phyloP scores from a whole-genome alignment of 148 eudicot genomes.

The Rhododendron henanense region DNA sequence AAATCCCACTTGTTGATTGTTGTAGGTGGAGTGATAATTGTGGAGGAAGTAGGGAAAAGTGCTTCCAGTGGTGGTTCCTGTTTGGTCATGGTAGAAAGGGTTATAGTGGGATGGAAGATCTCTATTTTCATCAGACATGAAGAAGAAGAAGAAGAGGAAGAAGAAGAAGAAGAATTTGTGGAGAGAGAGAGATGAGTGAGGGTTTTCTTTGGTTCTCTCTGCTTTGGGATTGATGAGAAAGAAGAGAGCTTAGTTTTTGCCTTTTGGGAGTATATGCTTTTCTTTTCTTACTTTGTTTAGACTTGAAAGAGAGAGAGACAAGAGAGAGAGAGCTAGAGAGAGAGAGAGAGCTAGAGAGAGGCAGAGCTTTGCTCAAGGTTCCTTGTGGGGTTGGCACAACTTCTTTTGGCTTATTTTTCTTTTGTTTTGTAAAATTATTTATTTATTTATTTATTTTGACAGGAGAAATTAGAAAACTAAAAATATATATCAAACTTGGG shows the following conservation, averaged over 20 bases:
- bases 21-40: neutral
- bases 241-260: neutral
- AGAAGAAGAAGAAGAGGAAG: neutral
- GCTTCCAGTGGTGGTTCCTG: neutral
- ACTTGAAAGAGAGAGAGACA: neutral
- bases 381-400: neutral
- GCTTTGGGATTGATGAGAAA: neutral
- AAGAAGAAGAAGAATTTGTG: neutral
- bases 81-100: slow-evolving; percentile 8
- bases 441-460: neutral
- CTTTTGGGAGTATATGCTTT: neutral
- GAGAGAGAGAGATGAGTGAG: neutral
- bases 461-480: neutral
- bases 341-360: neutral
- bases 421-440: too few species aligned
- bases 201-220: neutral
- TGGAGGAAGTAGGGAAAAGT: slow-evolving; percentile 6
- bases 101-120: slow-evolving; percentile 7
- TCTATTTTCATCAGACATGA: slow-evolving; percentile 15
- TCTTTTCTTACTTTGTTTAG: neutral
- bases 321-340: neutral
- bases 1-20: neutral
- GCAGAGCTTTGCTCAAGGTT: neutral
- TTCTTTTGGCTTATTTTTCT: neutral
- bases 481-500: neutral